Conservation (phyloP, 495 filamentous ascomycete genomes). For the Neurospora sp. region DNA sequence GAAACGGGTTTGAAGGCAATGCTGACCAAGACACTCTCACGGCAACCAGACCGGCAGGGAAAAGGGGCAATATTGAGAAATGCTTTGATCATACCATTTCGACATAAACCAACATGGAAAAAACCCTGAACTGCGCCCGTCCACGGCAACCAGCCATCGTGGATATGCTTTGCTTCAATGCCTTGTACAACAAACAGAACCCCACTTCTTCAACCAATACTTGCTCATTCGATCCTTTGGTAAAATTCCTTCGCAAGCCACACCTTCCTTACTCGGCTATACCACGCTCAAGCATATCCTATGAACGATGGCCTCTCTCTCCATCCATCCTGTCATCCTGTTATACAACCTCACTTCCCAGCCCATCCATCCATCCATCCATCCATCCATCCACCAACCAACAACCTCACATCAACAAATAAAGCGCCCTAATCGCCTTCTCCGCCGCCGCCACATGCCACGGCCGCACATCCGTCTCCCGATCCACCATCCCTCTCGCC, state of each 20-base stretch:
- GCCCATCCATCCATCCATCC: neutral
- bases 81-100: neutral
- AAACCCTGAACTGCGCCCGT: neutral
- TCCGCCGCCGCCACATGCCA: constrained; percentile 81
- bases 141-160: neutral
- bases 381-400: neutral
- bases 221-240: neutral
- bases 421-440: constrained; percentile 50
- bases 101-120: neutral
- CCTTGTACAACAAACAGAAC: neutral
- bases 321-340: neutral
- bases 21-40: no score
- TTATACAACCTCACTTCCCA: neutral
- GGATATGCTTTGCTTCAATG: neutral
- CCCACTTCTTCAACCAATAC: neutral
- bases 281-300: neutral
- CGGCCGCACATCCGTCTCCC: constrained; percentile 55
- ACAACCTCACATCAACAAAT: constrained; percentile 39
- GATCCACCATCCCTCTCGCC: constrained; percentile 53
- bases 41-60: no score
- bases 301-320: neutral
- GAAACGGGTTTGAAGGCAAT: no score
- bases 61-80: no score
- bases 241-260: neutral
- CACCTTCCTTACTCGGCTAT: neutral